Percentiles rank a stretch among this genome's conserved stretches.
Conservation (phyloP, 1,284 basidiomycete species). For the Phylloboletellus chloephorus region DNA sequence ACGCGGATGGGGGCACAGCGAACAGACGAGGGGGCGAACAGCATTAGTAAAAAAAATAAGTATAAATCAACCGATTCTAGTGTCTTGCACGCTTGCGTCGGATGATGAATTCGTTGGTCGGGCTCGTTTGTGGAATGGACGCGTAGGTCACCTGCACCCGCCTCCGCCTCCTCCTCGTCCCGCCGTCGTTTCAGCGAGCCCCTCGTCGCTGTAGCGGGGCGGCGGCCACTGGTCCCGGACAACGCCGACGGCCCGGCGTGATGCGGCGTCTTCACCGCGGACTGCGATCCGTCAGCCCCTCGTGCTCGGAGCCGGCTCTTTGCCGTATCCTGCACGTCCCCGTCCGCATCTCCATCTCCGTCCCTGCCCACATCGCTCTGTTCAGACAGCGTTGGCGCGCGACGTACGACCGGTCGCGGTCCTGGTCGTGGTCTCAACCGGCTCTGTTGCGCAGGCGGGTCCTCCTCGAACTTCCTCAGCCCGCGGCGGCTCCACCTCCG, state of each 20-base stretch:
- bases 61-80: constrained; percentile 31
- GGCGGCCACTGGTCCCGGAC: background rate
- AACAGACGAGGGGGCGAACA: no score
- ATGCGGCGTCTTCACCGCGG: constrained; percentile 25
- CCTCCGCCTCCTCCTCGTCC: constrained; percentile 29
- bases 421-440: constrained; percentile 14
- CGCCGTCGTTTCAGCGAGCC: constrained; percentile 40
- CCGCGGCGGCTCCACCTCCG: constrained; percentile 34
- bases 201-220: no score
- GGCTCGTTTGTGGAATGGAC: constrained; percentile 24
- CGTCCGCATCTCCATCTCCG: background rate
- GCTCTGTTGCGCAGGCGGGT: background rate
- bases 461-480: no score
- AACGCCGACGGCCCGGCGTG: constrained; percentile 11
- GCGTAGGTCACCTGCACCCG: constrained; percentile 15
- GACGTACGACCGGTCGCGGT: constrained; percentile 28
- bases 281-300: constrained; percentile 1
- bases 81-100: constrained; percentile 60
- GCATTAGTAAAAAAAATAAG: constrained; percentile 23
- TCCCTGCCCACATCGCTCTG: constrained; percentile 9
- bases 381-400: constrained; percentile 18
- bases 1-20: no score
- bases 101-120: constrained; percentile 45
- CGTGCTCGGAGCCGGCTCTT: constrained; percentile 11
- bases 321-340: constrained; percentile 23